These are phyloP conservation scores for Candida nitratophila DNA, from an alignment of 805 yeast species.

Conservation along the genomic window DNA sequence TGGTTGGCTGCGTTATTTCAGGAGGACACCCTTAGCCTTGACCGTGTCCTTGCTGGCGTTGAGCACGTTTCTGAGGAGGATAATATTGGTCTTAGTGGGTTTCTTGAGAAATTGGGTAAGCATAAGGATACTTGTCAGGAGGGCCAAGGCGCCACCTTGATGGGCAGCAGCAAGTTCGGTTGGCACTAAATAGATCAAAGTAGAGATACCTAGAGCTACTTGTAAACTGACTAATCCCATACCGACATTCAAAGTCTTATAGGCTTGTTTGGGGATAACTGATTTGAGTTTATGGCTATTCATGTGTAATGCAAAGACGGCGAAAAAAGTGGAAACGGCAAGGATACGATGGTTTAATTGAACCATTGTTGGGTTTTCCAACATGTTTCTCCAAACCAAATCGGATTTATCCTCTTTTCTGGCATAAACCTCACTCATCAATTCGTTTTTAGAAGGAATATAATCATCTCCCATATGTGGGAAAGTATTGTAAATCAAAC, in stretches of 20 bases:
- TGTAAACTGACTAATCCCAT: constrained; percentile 84
- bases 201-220: constrained; percentile 78
- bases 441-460: constrained; percentile 70
- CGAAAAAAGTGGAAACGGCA: constrained; percentile 73
- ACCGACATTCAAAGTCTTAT: constrained; percentile 51
- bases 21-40: too few relatives aligned
- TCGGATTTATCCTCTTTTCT: constrained; percentile 64
- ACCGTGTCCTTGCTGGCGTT: constrained; percentile 4
- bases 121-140: constrained; percentile 72
- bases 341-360: constrained; percentile 84
- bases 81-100: constrained; percentile 35
- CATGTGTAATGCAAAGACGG: constrained; percentile 65
- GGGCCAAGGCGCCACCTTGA: constrained; percentile 93
- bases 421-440: constrained; percentile 68
- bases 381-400: constrained; percentile 82
- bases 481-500: constrained; percentile 89
- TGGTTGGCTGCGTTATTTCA: too few relatives aligned
- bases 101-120: constrained; percentile 49
- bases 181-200: constrained; percentile 85
- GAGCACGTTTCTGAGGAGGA: constrained; percentile 22
- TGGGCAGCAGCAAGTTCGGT: constrained; percentile 90
- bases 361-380: constrained; percentile 95
- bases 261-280: constrained; percentile 50
- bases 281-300: constrained; percentile 51
- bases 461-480: constrained; percentile 92